A percentile compares a stretch with the other conserved stretches of the same genome.
phyloP scores from a whole-genome alignment of 106 monocot genomes.

The Dioscorea alata region DNA sequence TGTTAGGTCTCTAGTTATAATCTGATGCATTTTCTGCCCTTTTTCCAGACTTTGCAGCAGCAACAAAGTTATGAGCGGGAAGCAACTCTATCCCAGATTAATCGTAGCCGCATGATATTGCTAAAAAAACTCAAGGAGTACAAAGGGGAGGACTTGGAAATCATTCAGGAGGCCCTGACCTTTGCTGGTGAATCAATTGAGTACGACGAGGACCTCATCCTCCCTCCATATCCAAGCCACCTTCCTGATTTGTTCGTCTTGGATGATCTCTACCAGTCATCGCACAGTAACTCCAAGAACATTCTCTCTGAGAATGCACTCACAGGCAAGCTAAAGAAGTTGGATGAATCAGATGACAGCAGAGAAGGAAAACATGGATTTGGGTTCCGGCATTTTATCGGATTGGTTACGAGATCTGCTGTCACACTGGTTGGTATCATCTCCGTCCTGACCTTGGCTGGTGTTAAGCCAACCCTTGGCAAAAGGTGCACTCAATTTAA shows the following conservation, averaged over 20 bases:
- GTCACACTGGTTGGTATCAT: too few relatives aligned
- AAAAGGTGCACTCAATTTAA: too few relatives aligned
- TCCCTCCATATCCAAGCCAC: conserved; percentile 50
- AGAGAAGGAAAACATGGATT: too few relatives aligned
- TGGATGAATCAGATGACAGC: too few relatives aligned
- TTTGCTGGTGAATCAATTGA: conserved; percentile 60
- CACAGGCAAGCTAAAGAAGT: too few relatives aligned
- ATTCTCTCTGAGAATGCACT: too few relatives aligned
- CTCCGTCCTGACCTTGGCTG: too few relatives aligned
- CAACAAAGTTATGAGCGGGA: conserved; percentile 81
- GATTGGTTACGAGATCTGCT: too few relatives aligned
- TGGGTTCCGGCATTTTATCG: too few relatives aligned
- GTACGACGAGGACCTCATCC: conserved; percentile 43
- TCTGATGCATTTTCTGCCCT: too few relatives aligned
- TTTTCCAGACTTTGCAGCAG: conserved; percentile 47
- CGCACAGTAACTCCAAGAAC: conserved; percentile 1
- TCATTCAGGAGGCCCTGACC: conserved; percentile 51
- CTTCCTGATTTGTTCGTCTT: conserved; percentile 38
- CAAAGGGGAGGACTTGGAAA: conserved; percentile 56
- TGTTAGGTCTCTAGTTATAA: too few relatives aligned
- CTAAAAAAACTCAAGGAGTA: conserved; percentile 60
- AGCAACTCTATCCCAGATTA: conserved; percentile 51
- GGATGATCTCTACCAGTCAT: conserved; percentile 28
- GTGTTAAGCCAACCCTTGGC: too few relatives aligned
- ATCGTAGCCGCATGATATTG: conserved; percentile 49